Percentiles rank a stretch among this genome's conserved stretches.
Evolutionary conservation across 495 filamentous ascomycete genomes (phyloP).

Genomic region (Hypoxylon intermedium): DNA sequence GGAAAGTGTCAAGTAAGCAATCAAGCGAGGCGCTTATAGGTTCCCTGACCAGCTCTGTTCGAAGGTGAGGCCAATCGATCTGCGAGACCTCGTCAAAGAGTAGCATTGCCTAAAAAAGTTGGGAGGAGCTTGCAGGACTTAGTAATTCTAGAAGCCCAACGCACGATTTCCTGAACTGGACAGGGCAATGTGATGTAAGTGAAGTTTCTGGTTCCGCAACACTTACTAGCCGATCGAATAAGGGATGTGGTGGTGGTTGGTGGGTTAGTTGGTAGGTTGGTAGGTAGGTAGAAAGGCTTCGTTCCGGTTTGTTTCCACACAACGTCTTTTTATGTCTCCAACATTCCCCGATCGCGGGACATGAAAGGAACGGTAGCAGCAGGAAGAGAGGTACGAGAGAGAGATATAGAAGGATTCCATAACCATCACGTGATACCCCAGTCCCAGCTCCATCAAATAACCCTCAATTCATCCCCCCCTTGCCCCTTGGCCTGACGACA

Average conservation of each 20-base stretch:
- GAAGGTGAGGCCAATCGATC: conserved; percentile 17
- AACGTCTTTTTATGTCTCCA: conserved; percentile 25
- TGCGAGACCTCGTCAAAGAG: conserved; percentile 19
- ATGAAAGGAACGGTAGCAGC: not conserved
- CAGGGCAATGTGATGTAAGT: conserved; percentile 26
- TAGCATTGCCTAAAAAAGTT: conserved; percentile 30
- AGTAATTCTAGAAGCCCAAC: conserved; percentile 30
- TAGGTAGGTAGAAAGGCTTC: too few relatives aligned
- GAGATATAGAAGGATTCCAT: conserved; percentile 9
- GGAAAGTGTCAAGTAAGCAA: conserved; percentile 39
- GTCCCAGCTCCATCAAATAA: conserved; percentile 12
- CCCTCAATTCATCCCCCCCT: conserved; percentile 14
- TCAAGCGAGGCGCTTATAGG: conserved; percentile 21
- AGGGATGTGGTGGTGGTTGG: conserved; percentile 8
- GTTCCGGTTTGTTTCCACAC: conserved; percentile 33
- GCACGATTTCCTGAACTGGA: conserved; percentile 9
- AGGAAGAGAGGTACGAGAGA: not conserved
- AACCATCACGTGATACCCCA: conserved; percentile 16
- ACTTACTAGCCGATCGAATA: conserved; percentile 24
- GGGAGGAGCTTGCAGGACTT: conserved; percentile 25
- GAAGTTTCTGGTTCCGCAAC: conserved; percentile 17
- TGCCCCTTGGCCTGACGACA: too few relatives aligned
- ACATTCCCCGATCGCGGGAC: conserved; percentile 27
- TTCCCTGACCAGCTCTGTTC: conserved; percentile 12
- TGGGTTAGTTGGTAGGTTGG: conserved; percentile 1